phyloP scores from a whole-genome alignment of 106 monocot genomes.

The Cymbidium sinense region DNA sequence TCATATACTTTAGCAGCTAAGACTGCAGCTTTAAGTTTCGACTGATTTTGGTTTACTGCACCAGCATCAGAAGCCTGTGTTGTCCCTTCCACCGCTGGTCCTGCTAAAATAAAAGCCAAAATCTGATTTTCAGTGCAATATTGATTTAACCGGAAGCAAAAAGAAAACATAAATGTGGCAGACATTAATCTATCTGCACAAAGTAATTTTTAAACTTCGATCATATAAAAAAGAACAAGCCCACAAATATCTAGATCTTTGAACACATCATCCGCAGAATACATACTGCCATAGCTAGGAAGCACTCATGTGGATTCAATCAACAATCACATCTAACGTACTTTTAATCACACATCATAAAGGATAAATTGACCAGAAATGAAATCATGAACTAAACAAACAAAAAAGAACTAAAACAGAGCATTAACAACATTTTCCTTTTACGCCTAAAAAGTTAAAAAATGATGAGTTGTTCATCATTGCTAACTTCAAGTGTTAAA shows the following conservation, averaged over 20 bases:
- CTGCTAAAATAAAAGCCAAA: slow-evolving; percentile 14
- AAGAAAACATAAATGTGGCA: not conserved
- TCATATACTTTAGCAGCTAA: slow-evolving; percentile 54
- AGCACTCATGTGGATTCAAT: slow-evolving; percentile 1
- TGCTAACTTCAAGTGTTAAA: not conserved
- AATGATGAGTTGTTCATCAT: not conserved
- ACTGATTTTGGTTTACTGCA: slow-evolving; percentile 27
- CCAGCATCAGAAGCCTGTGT: slow-evolving; percentile 22
- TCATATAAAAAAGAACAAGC: not conserved
- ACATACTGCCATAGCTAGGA: not conserved
- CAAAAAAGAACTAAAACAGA: not conserved
- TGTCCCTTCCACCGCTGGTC: slow-evolving; percentile 28
- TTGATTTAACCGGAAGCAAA: not conserved
- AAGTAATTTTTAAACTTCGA: not conserved
- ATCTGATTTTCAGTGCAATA: not conserved
- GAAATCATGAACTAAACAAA: not conserved
- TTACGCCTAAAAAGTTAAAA: not conserved
- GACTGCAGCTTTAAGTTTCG: slow-evolving; percentile 50
- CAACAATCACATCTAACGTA: not conserved
- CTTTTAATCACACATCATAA: not conserved
- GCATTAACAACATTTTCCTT: not conserved
- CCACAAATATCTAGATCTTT: not conserved
- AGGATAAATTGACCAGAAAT: not conserved
- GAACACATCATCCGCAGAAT: not conserved
- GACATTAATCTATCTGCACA: not conserved